These are phyloP conservation scores for Mycena galopus DNA, from an alignment of 768 basidiomycete genomes.

Conservation along the genomic window DNA sequence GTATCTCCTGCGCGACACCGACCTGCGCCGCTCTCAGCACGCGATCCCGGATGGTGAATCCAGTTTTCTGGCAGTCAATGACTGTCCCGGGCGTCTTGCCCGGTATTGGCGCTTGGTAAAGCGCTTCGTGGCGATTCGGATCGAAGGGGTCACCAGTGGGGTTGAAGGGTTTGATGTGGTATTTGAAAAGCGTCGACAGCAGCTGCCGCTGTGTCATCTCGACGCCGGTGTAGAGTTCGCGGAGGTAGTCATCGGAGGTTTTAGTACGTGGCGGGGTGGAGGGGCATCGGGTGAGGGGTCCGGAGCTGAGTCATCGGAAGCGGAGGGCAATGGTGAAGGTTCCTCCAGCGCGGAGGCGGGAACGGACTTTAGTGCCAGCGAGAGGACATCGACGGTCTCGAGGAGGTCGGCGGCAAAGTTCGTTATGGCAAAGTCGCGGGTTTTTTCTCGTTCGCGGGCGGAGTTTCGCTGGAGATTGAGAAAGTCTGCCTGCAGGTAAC, in stretches of 20 bases:
- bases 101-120: slow-evolving; percentile 94
- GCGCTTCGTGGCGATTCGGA: slow-evolving; percentile 94
- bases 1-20: slow-evolving; percentile 86
- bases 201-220: slow-evolving; percentile 93
- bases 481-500: slow-evolving; percentile 95
- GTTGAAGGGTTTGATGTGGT: slow-evolving; percentile 92
- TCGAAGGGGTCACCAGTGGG: slow-evolving; percentile 94
- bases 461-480: slow-evolving; percentile 94
- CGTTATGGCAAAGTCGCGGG: slow-evolving; percentile 93
- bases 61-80: slow-evolving; percentile 90
- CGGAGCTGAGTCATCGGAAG: slow-evolving; percentile 48
- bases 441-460: slow-evolving; percentile 91
- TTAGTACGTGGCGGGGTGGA: slow-evolving; percentile 58
- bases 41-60: slow-evolving; percentile 95
- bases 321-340: slow-evolving; percentile 41
- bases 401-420: slow-evolving; percentile 92
- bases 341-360: slow-evolving; percentile 61
- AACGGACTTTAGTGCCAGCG: slow-evolving; percentile 86
- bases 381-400: slow-evolving; percentile 91
- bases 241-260: slow-evolving; percentile 68
- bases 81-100: slow-evolving; percentile 91
- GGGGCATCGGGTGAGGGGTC: slow-evolving; percentile 27
- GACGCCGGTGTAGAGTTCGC: slow-evolving; percentile 87
- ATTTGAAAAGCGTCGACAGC: slow-evolving; percentile 90
- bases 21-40: slow-evolving; percentile 96